Conservation (phyloP, 1,139 yeast genomes). For the Yamadazyma conglobata region DNA sequence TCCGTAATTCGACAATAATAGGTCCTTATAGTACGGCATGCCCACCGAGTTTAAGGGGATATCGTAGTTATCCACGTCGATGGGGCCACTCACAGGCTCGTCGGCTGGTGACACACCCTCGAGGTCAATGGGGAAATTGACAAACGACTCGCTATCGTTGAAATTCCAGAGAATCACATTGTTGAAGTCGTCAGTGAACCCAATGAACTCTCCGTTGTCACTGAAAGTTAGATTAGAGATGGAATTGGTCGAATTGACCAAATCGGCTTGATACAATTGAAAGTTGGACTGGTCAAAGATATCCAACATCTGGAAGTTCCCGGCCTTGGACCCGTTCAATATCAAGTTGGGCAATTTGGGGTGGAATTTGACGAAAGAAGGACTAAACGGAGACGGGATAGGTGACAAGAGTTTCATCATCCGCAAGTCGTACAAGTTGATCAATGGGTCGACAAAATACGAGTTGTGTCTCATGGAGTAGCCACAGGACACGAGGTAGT, state of each 20-base stretch:
- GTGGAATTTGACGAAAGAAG: slow-evolving; percentile 77
- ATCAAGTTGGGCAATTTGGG: slow-evolving; percentile 83
- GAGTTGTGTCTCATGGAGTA: slow-evolving; percentile 51
- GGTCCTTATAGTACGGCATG: slow-evolving; percentile 81
- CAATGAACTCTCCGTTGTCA: slow-evolving; percentile 76
- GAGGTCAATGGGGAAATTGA: slow-evolving; percentile 45
- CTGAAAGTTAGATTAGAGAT: slow-evolving; percentile 64
- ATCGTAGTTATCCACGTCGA: slow-evolving; percentile 26
- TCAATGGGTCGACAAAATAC: slow-evolving; percentile 65
- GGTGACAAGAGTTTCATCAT: slow-evolving; percentile 75
- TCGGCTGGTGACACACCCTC: slow-evolving; percentile 45
- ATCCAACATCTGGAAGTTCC: slow-evolving; percentile 85
- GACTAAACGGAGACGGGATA: slow-evolving; percentile 86
- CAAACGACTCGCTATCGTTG: slow-evolving; percentile 37
- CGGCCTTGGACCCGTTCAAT: slow-evolving; percentile 68
- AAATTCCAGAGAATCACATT: slow-evolving; percentile 75
- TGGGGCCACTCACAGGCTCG: slow-evolving; percentile 20
- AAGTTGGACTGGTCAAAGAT: slow-evolving; percentile 71
- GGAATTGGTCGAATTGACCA: slow-evolving; percentile 25
- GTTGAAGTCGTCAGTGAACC: slow-evolving; percentile 64
- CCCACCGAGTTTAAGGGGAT: slow-evolving; percentile 72
- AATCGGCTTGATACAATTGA: slow-evolving; percentile 59
- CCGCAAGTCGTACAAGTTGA: slow-evolving; percentile 77
- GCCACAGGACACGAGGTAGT: slow-evolving; percentile 80
- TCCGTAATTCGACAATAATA: slow-evolving; percentile 79